These are phyloP conservation scores for Dendrostoma leiphaemia DNA, from an alignment of 2,329 filamentous ascomycete species.

Conservation along the genomic window DNA sequence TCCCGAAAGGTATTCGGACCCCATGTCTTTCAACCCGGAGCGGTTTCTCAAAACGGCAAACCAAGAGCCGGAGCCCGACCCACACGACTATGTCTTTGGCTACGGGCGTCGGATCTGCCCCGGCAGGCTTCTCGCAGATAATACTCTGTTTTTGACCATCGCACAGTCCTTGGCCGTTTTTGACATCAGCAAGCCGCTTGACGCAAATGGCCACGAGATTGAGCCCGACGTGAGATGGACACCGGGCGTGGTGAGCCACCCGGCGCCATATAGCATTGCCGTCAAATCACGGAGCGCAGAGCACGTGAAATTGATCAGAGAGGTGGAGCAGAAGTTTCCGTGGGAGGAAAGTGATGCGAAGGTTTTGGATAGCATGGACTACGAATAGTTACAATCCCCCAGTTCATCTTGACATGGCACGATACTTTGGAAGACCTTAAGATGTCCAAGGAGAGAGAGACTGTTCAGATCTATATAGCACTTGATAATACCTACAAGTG, in stretches of 20 bases:
- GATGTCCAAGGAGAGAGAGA: too few relatives aligned
- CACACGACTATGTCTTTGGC: constrained; percentile 14
- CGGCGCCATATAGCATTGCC: constrained; percentile 21
- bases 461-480: too few relatives aligned
- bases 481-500: too few relatives aligned
- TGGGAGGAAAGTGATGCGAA: constrained; percentile 21
- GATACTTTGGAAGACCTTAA: too few relatives aligned
- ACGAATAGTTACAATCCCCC: too few relatives aligned
- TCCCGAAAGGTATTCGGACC: constrained; percentile 11
- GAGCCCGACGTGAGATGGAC: constrained; percentile 18
- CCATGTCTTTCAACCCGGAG: constrained; percentile 17
- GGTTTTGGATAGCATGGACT: neutral
- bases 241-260: constrained; percentile 25
- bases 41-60: constrained; percentile 17
- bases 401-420: too few relatives aligned
- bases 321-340: constrained; percentile 20
- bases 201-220: constrained; percentile 34
- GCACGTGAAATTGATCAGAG: constrained; percentile 25
- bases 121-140: constrained; percentile 17
- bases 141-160: constrained; percentile 17
- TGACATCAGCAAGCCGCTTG: constrained; percentile 34
- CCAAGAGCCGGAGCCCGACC: constrained; percentile 7
- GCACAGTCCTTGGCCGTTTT: constrained; percentile 41
- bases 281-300: constrained; percentile 25
- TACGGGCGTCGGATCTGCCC: constrained; percentile 20